These are phyloP conservation scores for Asterella californica DNA, from an alignment of 225 moss, liverwort and hornwort species.

Conservation along the genomic window DNA sequence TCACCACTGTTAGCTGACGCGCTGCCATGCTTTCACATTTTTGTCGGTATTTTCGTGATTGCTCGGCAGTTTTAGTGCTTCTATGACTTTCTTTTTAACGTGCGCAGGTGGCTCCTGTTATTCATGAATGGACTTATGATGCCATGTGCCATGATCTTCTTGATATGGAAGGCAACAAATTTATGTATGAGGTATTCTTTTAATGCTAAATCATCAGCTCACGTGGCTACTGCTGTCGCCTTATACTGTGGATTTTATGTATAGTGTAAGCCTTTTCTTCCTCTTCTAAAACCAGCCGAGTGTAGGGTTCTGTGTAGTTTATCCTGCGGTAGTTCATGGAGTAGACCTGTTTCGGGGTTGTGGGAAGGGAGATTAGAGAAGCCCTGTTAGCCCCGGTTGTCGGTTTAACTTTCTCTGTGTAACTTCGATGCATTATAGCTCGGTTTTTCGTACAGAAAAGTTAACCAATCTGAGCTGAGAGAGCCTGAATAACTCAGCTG, in stretches of 20 bases:
- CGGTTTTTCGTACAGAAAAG: background rate
- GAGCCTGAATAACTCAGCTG: no score
- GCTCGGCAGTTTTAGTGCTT: background rate
- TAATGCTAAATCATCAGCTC: background rate
- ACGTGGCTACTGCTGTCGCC: background rate
- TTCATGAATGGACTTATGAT: slow-evolving; percentile 98
- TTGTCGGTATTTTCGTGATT: background rate
- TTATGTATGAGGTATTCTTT: slow-evolving; percentile 63
- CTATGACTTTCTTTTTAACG: background rate
- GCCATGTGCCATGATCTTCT: slow-evolving; percentile 94
- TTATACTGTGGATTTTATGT: background rate
- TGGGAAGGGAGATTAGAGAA: background rate
- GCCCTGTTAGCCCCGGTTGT: background rate
- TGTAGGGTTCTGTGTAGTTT: background rate
- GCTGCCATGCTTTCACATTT: background rate
- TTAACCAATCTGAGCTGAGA: no score
- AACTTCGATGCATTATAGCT: background rate
- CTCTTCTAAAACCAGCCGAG: background rate
- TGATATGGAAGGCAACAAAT: slow-evolving; percentile 83
- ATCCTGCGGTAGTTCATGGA: background rate
- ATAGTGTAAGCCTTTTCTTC: background rate
- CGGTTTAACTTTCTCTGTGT: background rate
- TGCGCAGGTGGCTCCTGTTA: slow-evolving; percentile 84
- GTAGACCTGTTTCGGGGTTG: background rate
- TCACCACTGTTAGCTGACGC: background rate